Evolutionary conservation across 73 alveolate species (phyloP).

Genomic region (Blepharisma stoltei): DNA sequence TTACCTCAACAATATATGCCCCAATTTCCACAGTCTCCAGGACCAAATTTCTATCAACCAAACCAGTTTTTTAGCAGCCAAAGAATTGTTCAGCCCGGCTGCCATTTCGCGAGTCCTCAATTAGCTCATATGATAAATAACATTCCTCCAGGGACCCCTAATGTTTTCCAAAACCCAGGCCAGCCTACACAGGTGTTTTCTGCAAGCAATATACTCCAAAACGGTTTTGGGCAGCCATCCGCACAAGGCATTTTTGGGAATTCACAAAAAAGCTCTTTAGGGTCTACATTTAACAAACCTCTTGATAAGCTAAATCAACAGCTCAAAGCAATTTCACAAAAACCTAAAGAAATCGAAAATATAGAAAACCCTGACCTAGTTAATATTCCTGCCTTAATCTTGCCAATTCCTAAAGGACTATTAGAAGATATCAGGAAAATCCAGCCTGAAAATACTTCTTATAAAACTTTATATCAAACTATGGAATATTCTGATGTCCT

Average conservation of each 20-base stretch:
- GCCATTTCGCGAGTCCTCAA: no score
- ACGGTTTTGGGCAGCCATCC: not conserved
- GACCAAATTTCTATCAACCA: no score
- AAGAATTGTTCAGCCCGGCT: no score
- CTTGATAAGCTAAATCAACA: not conserved
- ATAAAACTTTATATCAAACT: not conserved
- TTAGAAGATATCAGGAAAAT: not conserved
- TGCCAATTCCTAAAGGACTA: not conserved
- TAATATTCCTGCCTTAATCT: not conserved
- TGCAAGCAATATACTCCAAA: not conserved
- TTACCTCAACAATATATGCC: no score
- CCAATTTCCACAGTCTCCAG: no score
- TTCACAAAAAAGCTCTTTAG: not conserved
- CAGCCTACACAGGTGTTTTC: not conserved
- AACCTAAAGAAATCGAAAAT: not conserved
- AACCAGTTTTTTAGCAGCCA: no score
- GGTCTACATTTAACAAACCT: not conserved
- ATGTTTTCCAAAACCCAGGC: no score
- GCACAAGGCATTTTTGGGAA: not conserved
- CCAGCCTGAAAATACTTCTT: not conserved
- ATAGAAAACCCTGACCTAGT: not conserved
- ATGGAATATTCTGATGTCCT: slow-evolving; percentile 22
- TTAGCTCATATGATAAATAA: no score
- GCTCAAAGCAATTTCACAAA: not conserved
- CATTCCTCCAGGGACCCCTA: no score